Base-by-base conservation (phyloP, 148 eudicot species). In the Rhododendron ovatum region DNA sequence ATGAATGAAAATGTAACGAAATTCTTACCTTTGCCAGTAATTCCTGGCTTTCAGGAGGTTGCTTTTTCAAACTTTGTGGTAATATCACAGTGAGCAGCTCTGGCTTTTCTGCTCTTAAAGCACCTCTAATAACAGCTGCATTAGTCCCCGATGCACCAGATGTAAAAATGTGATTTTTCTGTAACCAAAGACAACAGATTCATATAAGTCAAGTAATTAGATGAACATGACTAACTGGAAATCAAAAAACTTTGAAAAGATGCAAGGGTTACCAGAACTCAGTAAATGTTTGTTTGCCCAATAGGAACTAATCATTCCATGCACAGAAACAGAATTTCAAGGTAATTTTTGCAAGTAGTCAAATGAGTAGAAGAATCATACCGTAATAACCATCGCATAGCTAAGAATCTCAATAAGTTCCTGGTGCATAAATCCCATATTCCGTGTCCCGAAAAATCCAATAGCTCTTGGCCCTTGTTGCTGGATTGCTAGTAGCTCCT, bases 381-480 rank as follows among this genome's bases (percentile, higher is more conserved):
- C 99, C 77, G 99, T 97, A 55, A 97, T 97, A 82, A 97, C 98
- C 96, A 97, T 91, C 50, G 99, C 99, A 87, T 97, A 97, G 90
- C 99, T 97, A 78, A 97, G 99, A 85, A 97, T 97, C 93, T 97
- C 98, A 91, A 97, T 97, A 37, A 97, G 98, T 92, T 97, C 95
- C 90, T 97, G 99, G 91, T 97, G 99, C 99, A 95, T 95, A 89
- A 97, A 97, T 80, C 98, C 99, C 99, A 97, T 97, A 91, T 97
- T 97, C 83, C 99, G 89, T 53, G 99, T 97, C 86, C 99, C 99
- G 59, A 97, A 97, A 86, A 97, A 97, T 59, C 99, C 99, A 88
- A 97, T 97, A 85, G 91, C 82, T 86, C 99, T 91, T 85, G 99
- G 99, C 55, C 99, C 99, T 93, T 95, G 95, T 88, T 95, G 99